Percentiles rank a stretch among this genome's conserved stretches.
phyloP scores from a whole-genome alignment of 1,284 basidiomycete species.

The Laetiporus sulphureus region DNA sequence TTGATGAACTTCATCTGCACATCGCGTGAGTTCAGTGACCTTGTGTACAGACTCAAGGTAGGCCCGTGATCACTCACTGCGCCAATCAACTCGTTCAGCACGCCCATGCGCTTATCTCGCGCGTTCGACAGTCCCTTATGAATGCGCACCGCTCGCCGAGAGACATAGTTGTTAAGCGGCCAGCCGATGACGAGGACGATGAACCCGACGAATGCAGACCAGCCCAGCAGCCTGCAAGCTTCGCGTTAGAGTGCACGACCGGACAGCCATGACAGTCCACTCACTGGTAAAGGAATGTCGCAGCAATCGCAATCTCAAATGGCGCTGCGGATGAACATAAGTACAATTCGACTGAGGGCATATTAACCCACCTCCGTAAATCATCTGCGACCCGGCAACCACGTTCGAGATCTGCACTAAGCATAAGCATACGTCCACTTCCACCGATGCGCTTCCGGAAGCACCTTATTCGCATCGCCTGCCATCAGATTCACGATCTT shows the following conservation, averaged over 20 bases:
- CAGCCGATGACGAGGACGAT: slow-evolving; percentile 67
- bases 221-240: slow-evolving; percentile 64
- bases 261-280: slow-evolving; percentile 17
- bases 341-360: too few relatives aligned
- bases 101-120: slow-evolving; percentile 79
- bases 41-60: neutral
- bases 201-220: slow-evolving; percentile 82
- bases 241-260: slow-evolving; percentile 6
- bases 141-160: slow-evolving; percentile 58
- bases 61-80: slow-evolving; percentile 35
- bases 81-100: slow-evolving; percentile 81
- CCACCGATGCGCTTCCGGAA: too few relatives aligned
- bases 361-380: slow-evolving; percentile 48
- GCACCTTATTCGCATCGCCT: slow-evolving; percentile 52
- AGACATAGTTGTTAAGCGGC: slow-evolving; percentile 67
- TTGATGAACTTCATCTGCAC: slow-evolving; percentile 75
- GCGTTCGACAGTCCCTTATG: slow-evolving; percentile 69
- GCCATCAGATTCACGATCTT: slow-evolving; percentile 81
- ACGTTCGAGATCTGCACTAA: slow-evolving; percentile 38
- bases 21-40: neutral
- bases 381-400: slow-evolving; percentile 47
- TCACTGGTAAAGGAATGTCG: slow-evolving; percentile 73
- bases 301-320: slow-evolving; percentile 76
- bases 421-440: slow-evolving; percentile 7
- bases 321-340: slow-evolving; percentile 49